Percentiles rank a stretch among this genome's conserved stretches.
Conservation (phyloP, 805 yeast species). For the Kluyveromyces dobzhanskii region DNA sequence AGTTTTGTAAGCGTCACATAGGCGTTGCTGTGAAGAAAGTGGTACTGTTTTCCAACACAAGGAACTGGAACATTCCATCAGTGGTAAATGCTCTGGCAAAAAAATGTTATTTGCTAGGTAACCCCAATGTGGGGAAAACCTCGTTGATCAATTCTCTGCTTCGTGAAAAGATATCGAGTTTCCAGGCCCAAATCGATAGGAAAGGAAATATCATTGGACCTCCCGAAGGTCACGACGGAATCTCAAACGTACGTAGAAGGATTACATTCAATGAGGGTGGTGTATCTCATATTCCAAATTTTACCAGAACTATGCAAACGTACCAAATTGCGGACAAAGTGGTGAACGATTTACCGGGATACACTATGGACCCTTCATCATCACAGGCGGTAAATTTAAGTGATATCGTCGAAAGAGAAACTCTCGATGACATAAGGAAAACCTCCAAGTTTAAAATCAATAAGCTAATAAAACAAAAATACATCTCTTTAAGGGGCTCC, state of each 20-base stretch:
- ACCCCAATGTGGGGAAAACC: slow-evolving; percentile 65
- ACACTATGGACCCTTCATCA: slow-evolving; percentile 12
- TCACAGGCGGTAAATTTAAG: slow-evolving; percentile 16
- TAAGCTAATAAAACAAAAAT: slow-evolving; percentile 24
- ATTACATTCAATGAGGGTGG: slow-evolving; percentile 24
- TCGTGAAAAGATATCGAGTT: slow-evolving; percentile 24
- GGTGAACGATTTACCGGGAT: slow-evolving; percentile 36
- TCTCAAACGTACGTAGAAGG: background rate
- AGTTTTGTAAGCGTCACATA: slow-evolving; percentile 24
- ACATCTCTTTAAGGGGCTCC: slow-evolving; percentile 32
- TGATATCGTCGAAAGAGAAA: slow-evolving; percentile 20
- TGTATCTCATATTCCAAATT: slow-evolving; percentile 52
- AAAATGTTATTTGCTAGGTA: slow-evolving; percentile 49
- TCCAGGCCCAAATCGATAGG: slow-evolving; percentile 10
- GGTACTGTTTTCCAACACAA: slow-evolving; percentile 19
- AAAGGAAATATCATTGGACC: slow-evolving; percentile 7
- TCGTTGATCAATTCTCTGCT: slow-evolving; percentile 42
- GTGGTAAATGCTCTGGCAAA: slow-evolving; percentile 16
- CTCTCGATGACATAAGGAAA: slow-evolving; percentile 25
- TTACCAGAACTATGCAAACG: slow-evolving; percentile 48
- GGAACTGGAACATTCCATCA: slow-evolving; percentile 23
- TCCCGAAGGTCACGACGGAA: background rate
- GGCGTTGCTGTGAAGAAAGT: slow-evolving; percentile 23
- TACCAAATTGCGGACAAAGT: slow-evolving; percentile 29
- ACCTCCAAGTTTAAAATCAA: slow-evolving; percentile 26